Conservation (phyloP, 345 rosid species). For the Euphorbia peplus region DNA sequence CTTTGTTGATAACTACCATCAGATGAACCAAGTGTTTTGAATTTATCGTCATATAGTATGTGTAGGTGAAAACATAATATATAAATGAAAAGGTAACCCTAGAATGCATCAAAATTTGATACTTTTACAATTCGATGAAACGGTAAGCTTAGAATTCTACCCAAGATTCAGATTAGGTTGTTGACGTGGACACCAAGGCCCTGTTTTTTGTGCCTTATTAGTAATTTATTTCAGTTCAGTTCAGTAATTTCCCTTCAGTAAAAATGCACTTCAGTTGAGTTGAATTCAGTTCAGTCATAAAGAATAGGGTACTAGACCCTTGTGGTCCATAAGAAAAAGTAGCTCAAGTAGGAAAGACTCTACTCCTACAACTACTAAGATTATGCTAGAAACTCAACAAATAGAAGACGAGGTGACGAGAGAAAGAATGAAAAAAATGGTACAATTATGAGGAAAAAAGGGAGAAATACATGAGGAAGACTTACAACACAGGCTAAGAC, state of each 20-base stretch:
- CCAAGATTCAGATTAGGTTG: neutral
- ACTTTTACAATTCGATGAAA: neutral
- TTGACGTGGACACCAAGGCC: neutral
- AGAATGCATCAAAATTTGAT: neutral
- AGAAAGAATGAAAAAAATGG: neutral
- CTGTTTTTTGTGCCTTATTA: no score
- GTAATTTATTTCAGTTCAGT: no score
- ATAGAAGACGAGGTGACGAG: neutral
- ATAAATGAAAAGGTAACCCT: neutral
- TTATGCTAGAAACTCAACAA: neutral
- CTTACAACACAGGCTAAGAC: slow-evolving; percentile 87
- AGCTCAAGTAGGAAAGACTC: neutral
- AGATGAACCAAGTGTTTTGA: neutral
- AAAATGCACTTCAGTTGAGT: no score
- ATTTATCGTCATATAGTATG: neutral
- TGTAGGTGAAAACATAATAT: neutral
- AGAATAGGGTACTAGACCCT: no score
- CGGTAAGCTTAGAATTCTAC: neutral
- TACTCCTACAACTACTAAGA: neutral
- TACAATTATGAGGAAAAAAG: neutral
- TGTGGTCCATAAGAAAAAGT: neutral
- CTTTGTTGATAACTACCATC: no score
- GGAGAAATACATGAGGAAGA: slow-evolving; percentile 15
- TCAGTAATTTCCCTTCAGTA: no score
- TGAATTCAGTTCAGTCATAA: no score